Percentiles rank a stretch among this genome's conserved stretches.
These are phyloP conservation scores for Oryza rufipogon DNA, from an alignment of 176 grass and related monocot genomes.

Conservation along the genomic window DNA sequence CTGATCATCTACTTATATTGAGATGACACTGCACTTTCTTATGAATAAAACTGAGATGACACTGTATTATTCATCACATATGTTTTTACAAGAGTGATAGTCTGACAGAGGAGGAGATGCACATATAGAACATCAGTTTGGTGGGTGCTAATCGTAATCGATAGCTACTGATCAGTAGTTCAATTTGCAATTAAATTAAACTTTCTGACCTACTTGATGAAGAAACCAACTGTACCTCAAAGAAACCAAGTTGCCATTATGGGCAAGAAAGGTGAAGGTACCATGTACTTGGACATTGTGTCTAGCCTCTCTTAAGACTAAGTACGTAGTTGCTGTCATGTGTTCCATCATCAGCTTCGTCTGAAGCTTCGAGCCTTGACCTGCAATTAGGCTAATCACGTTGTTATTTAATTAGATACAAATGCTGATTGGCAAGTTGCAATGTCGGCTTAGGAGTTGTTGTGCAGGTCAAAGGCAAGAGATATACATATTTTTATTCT, in stretches of 20 bases:
- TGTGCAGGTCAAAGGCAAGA: background rate
- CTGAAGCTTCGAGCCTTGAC: background rate
- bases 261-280: constrained; percentile 15
- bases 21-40: background rate
- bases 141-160: background rate
- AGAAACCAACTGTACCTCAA: constrained; percentile 4
- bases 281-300: constrained; percentile 21
- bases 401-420: background rate
- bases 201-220: background rate
- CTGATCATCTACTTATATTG: background rate
- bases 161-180: constrained; percentile 1
- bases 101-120: background rate
- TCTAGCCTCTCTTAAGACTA: too few species aligned
- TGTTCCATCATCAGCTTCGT: background rate
- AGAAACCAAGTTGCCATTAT: constrained; percentile 25
- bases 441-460: background rate
- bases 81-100: background rate
- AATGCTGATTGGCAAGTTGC: background rate
- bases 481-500: background rate
- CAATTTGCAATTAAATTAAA: background rate
- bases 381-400: background rate
- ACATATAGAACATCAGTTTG: background rate
- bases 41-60: background rate
- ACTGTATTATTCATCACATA: background rate
- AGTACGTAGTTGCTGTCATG: background rate